These are phyloP conservation scores for Gryganskiella cystojenkinii DNA, from an alignment of 192 early-diverging fungal species.

Conservation along the genomic window DNA sequence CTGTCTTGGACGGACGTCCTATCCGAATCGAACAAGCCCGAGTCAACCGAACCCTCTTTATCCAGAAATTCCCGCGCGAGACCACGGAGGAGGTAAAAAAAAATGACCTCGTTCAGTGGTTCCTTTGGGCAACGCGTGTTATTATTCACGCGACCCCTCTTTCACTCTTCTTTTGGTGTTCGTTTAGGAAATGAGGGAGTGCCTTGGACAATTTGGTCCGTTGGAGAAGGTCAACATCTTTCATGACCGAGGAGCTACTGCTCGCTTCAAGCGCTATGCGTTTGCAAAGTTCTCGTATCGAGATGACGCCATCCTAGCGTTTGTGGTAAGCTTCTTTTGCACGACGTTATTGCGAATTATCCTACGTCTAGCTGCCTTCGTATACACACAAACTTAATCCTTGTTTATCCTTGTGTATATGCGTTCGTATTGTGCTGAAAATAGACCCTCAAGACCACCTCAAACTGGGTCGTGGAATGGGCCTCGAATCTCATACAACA, in stretches of 20 bases:
- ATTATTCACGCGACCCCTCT: background rate
- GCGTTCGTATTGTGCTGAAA: too few relatives aligned
- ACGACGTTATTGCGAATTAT: background rate
- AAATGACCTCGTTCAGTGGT: background rate
- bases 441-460: constrained; percentile 52
- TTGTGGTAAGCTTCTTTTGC: constrained; percentile 51
- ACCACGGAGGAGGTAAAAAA: constrained; percentile 55
- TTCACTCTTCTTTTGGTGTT: background rate
- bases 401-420: background rate
- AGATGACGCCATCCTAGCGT: constrained; percentile 79
- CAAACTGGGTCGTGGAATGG: constrained; percentile 73
- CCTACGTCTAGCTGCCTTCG: background rate
- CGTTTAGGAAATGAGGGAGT: constrained; percentile 45
- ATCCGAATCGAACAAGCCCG: constrained; percentile 82
- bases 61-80: constrained; percentile 56
- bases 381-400: background rate
- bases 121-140: too few relatives aligned
- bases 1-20: constrained; percentile 71
- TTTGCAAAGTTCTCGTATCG: constrained; percentile 79
- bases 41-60: constrained; percentile 79
- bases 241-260: constrained; percentile 48
- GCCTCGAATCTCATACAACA: constrained; percentile 57
- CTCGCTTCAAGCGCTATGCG: constrained; percentile 61
- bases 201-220: constrained; percentile 64
- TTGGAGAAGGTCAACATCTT: constrained; percentile 73